Evolutionary conservation across 2,329 filamentous ascomycete species (phyloP), one percentile per base, ranked within the genome.

Genomic region (Claviceps humidiphila): DNA sequence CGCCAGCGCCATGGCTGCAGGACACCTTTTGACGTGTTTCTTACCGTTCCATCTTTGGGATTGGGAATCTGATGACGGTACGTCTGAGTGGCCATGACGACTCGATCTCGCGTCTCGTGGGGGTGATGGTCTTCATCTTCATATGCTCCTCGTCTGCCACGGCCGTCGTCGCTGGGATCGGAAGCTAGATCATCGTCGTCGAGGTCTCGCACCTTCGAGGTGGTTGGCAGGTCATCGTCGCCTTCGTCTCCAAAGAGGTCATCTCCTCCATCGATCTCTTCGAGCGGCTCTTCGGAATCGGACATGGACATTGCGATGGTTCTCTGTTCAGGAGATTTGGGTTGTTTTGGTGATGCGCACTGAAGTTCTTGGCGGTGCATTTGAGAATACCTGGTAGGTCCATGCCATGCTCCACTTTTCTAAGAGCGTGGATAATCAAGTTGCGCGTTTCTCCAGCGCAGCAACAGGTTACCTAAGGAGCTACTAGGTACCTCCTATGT

Each of bases 21-120:
- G 11, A 17, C 17, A 43, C n/a, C 20, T 13, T 50, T 17, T 39
- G 41, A 37, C 30, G 9, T 14, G 22, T 64, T 9, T 30, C 76
- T 60, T 70, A 89, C 85, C 65, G 80, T 78, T 61, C 82, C 82
- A 62, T 89, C 83, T 57, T 77, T 81, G 40, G 84, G 77, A 61
- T 85, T 84, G 14, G 87, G 87, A 14, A 84, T 71, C 49, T 80
- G 75, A 64, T 90, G 87, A 46, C 86, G 77, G 60, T 78, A 82
- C 47, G 89, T 70, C 47, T 80, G 77, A 47, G 84, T 72, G 50
- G 82, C 80, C 68, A 81, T 76, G 51, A 86, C 75, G 50, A 79
- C 71, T 57, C 76, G 77, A 57, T 79, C 71, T 55, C 73, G 71
- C 20, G 73, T 75, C 59, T 70, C 71, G 52, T 69, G 67, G 48